These are phyloP conservation scores for Penicillium verhagenii DNA, from an alignment of 495 filamentous ascomycete genomes.

Conservation along the genomic window DNA sequence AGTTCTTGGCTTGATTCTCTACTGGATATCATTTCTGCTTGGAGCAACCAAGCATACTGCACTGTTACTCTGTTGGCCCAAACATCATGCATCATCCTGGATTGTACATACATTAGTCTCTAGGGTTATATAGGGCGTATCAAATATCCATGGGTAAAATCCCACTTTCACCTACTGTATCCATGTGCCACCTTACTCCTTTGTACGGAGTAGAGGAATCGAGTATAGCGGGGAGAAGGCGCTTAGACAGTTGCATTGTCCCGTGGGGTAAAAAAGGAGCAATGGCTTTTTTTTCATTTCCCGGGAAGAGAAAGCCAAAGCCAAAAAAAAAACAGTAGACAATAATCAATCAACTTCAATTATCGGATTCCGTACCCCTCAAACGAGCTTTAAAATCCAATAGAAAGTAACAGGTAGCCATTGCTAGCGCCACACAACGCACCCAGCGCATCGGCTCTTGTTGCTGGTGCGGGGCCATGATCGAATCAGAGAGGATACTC, in stretches of 20 bases:
- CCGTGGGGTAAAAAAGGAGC: background rate
- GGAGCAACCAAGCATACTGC: background rate
- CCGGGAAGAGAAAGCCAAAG: background rate
- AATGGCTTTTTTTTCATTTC: no score
- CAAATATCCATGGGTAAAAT: no score
- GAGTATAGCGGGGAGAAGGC: no score
- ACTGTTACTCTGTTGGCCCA: background rate
- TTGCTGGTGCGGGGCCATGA: conserved; percentile 21
- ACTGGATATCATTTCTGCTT: background rate
- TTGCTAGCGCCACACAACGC: conserved; percentile 22
- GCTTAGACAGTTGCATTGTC: background rate
- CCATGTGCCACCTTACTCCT: no score
- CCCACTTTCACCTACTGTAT: no score
- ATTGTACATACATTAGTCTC: no score
- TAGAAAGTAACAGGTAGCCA: conserved; percentile 7
- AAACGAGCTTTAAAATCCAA: no score
- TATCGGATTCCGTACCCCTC: background rate
- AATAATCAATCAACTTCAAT: no score
- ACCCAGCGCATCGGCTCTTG: conserved; percentile 19
- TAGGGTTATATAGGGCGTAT: no score
- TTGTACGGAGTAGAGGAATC: no score
- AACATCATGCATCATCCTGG: background rate
- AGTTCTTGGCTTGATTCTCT: background rate
- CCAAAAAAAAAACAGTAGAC: no score
- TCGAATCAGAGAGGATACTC: conserved; percentile 16